Base-by-base conservation (phyloP, 2,329 filamentous ascomycete genomes). In the Neophaeococcomyces mojaviensis region DNA sequence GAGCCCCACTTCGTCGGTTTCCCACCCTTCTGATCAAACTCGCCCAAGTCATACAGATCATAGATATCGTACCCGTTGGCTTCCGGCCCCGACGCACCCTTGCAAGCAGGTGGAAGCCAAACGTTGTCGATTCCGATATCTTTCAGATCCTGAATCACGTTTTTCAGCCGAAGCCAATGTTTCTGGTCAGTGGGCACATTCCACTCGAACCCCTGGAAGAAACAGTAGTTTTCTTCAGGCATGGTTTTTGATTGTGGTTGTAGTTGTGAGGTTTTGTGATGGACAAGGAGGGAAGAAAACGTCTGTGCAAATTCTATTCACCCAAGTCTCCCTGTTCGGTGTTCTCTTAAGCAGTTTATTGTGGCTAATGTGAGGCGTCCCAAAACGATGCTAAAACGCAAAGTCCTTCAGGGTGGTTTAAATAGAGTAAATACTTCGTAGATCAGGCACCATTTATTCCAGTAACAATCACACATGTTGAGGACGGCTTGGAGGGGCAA, bases 171-270 rank as follows among this genome's bases (percentile, higher is more conserved):
- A 22, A 65, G 59, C 71, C 74, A 82, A 61, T 82, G 78, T 48
- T 71, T 64, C 40, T 70, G 60, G 55, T 77, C 72, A 41, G 73
- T 71, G 5, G 77, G 76, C 2, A 76, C 70, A 57, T 83, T 78
- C 80, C 79, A 83, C 64, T 84, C 80, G 57, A 81, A 83, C 19
- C 68, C 73, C 60, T 82, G 79, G 51, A 83, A 72, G 62, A 84
- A 73, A 34, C 51, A 53, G 39, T 24, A 48, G 44, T 57, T 57
- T n/a, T 44, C 41, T 34, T 54, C 55, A 3, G 55, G 38, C n/a
- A 54, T 55, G 10, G 38, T 24, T 39, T 15, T 12, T 30, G 28
- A 13, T 19, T 13, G 5, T n/a, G 33, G 5, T 16, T 5, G n/a
- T 15, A 35, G 5, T 5, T 19, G 33, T 19, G n/a, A 35, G 10